Evolutionary conservation across 2,329 filamentous ascomycete genomes (phyloP), one percentile per base, ranked within the genome.

Genomic region (Botrytis cinerea): DNA sequence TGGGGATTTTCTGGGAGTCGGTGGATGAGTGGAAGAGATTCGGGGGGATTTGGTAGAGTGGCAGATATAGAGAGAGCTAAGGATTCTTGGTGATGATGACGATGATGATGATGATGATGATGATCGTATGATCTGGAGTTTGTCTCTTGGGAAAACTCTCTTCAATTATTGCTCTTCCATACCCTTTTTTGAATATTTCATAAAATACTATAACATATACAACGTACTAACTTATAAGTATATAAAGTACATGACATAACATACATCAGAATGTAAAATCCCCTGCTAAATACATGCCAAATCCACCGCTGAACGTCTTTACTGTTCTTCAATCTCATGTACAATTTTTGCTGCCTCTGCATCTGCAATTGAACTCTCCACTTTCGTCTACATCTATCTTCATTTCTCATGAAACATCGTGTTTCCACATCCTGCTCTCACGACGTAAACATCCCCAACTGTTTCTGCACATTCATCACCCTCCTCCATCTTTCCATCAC

Each of bases 401-500:
- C 66, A 57, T 43, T 25, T 32, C 43, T 68, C n/a, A 54, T n/a
- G 25, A 54, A 1, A 1, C 10, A 48, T 48, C 6, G 10, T 32
- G 4, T 68, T 43, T 35, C 16, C 48, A 32, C 10, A 18, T 1
- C 14, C 38, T 40, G 2, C 28, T 28, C 48, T 67, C 61, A 72
- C 61, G 71, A 72, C 18, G 71, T 69, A 61, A 72, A 72, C 71
- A 73, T 70, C 2, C 71, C 71, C 57, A 73, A 45, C 32, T 75
- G 57, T 67, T 72, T 75, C 69, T 75, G 73, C 22, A 62, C 73
- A 64, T 74, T 74, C 38, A 72, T 69, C 1, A 70, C 64, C 70
- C 78, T 76, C 75, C 76, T 76, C 62, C 71, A 74, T 66, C 75
- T 78, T 74, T 79, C 78, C 51, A 79, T 74, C 35, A 79, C 68